These are phyloP conservation scores for Metarhizium album DNA, from an alignment of 2,329 filamentous ascomycete genomes.

Conservation along the genomic window DNA sequence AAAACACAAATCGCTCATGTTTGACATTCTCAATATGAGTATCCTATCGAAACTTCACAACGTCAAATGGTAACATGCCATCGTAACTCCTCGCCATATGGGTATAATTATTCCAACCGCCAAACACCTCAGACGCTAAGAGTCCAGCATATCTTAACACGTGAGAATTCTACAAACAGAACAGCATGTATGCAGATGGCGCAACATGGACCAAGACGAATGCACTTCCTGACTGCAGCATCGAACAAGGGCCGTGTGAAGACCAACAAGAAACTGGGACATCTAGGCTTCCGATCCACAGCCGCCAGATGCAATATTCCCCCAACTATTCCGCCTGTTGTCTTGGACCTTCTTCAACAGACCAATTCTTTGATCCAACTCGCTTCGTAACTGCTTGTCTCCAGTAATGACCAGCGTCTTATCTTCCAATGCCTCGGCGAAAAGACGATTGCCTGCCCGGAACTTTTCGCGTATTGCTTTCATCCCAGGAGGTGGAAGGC, in stretches of 20 bases:
- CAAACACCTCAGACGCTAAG: neutral
- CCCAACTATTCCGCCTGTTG: neutral
- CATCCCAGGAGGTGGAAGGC: conserved; percentile 7
- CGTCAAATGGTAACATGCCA: too few species aligned
- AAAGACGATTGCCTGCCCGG: conserved; percentile 22
- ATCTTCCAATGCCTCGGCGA: conserved; percentile 22
- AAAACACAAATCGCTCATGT: too few species aligned
- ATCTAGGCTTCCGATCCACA: neutral
- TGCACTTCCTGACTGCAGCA: neutral
- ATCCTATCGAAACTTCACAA: too few species aligned
- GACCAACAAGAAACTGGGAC: neutral
- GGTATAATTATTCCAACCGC: neutral
- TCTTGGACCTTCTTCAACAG: conserved; percentile 12
- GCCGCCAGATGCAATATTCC: neutral
- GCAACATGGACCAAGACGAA: neutral
- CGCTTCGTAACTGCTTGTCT: conserved; percentile 24
- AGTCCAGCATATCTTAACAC: neutral
- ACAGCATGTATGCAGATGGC: neutral
- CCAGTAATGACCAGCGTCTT: conserved; percentile 26
- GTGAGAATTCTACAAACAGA: neutral
- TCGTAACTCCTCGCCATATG: neutral
- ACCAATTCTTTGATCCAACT: conserved; percentile 19
- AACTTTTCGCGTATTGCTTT: conserved; percentile 30
- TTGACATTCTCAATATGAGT: neutral
- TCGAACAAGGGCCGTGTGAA: neutral